Conservation (phyloP, 305 asterid genomes). For the Solanum hybrid region DNA sequence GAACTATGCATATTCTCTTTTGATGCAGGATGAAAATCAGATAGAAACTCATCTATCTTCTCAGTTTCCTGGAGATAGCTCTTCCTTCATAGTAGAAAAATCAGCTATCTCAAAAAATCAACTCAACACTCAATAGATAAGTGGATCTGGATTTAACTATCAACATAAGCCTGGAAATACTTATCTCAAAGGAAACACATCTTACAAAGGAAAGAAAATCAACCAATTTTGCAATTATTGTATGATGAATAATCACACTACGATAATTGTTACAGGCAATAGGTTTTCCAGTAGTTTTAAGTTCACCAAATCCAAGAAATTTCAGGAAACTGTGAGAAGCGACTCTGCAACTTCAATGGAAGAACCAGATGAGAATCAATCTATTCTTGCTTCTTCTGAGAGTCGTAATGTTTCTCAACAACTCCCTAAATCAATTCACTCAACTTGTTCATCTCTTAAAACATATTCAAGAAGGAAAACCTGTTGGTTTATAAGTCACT, state of each 20-base stretch:
- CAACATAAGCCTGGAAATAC: background rate
- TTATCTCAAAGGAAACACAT: background rate
- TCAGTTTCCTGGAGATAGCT: background rate
- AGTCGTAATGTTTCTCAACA: background rate
- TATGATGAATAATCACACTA: background rate
- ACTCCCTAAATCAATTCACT: background rate
- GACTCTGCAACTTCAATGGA: background rate
- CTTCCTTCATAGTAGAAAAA: background rate
- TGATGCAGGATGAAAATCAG: background rate
- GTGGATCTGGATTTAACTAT: background rate
- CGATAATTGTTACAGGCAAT: background rate
- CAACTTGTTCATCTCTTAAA: background rate
- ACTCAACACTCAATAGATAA: background rate
- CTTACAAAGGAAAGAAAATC: background rate
- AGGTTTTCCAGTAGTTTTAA: background rate
- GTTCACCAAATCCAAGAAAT: background rate
- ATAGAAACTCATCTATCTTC: background rate
- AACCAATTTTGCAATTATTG: background rate
- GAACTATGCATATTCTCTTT: background rate
- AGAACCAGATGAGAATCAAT: background rate
- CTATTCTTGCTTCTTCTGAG: background rate
- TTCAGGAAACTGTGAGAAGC: background rate
- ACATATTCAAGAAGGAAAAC: background rate
- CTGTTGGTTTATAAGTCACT: background rate
- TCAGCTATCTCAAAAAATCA: no score